These are phyloP conservation scores for Aspergillus pseudoglaucus DNA, from an alignment of 2,329 filamentous ascomycete genomes.

Conservation along the genomic window DNA sequence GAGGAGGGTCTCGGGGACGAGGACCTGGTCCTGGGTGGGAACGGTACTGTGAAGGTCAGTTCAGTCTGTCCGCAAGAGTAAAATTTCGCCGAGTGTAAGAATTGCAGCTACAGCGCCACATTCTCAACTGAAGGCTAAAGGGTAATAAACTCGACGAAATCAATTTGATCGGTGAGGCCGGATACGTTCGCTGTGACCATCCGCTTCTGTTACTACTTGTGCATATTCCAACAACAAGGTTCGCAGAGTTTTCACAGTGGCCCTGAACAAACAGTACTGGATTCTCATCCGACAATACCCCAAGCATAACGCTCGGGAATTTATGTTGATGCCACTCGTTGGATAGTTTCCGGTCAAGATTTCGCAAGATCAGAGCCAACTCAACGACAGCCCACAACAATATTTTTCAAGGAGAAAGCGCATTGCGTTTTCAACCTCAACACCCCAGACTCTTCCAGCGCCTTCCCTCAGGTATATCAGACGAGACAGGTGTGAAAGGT, in stretches of 20 bases:
- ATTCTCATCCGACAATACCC: conserved; percentile 75
- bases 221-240: conserved; percentile 20
- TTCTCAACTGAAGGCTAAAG: conserved; percentile 65
- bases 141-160: conserved; percentile 68
- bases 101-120: conserved; percentile 86
- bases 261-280: conserved; percentile 24
- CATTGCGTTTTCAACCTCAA: conserved; percentile 65
- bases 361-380: conserved; percentile 4
- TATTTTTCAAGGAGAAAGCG: conserved; percentile 71
- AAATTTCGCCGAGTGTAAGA: conserved; percentile 72
- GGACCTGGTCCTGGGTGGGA: conserved; percentile 88
- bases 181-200: conserved; percentile 7
- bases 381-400: conserved; percentile 51
- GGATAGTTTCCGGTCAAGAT: conserved; percentile 10
- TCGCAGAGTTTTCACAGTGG: conserved; percentile 15
- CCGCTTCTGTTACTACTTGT: conserved; percentile 17
- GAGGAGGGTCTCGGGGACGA: conserved; percentile 98
- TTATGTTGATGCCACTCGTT: conserved; percentile 43
- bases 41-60: conserved; percentile 72
- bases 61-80: conserved; percentile 71
- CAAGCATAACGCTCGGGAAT: conserved; percentile 47
- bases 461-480: conserved; percentile 21
- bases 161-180: conserved; percentile 70
- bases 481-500: conserved; percentile 20
- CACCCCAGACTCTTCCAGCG: conserved; percentile 60